Percentiles rank a stretch among this genome's conserved stretches.
These are phyloP conservation scores for Kurtzmaniella cleridarum DNA, from an alignment of 805 yeast species.

Conservation along the genomic window DNA sequence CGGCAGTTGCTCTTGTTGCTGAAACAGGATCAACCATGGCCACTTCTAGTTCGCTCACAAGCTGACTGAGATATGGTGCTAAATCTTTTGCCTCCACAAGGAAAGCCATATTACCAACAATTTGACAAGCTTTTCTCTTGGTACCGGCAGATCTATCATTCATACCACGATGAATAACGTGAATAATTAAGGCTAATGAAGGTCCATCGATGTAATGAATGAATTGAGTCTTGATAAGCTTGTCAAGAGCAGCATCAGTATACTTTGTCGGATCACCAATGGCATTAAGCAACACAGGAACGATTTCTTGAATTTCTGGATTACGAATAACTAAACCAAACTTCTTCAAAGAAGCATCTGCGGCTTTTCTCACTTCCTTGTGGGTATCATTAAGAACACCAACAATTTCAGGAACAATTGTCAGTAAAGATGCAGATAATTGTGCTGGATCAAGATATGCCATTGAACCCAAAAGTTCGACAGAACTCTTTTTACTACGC, in stretches of 20 bases:
- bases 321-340: constrained; percentile 97
- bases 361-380: constrained; percentile 94
- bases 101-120: constrained; percentile 98
- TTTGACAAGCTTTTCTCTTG: constrained; percentile 91
- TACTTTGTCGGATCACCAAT: constrained; percentile 92
- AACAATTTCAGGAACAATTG: constrained; percentile 93
- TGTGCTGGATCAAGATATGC: constrained; percentile 96
- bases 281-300: constrained; percentile 82
- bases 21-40: constrained; percentile 99
- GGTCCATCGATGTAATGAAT: constrained; percentile 99
- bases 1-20: constrained; percentile 93
- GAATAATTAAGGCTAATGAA: constrained; percentile 88
- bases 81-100: constrained; percentile 85
- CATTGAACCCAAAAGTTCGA: constrained; percentile 94
- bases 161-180: constrained; percentile 94
- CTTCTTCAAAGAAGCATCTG: constrained; percentile 78
- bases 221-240: constrained; percentile 83
- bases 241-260: constrained; percentile 84
- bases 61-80: constrained; percentile 70
- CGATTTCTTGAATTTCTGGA: constrained; percentile 92
- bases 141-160: constrained; percentile 89
- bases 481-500: constrained; percentile 97
- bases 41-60: constrained; percentile 76
- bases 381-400: constrained; percentile 93
- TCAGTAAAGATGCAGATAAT: constrained; percentile 79